Evolutionary conservation across 345 rosid species (phyloP), one percentile per base, ranked within the genome.

Genomic region (Brassica napus): DNA sequence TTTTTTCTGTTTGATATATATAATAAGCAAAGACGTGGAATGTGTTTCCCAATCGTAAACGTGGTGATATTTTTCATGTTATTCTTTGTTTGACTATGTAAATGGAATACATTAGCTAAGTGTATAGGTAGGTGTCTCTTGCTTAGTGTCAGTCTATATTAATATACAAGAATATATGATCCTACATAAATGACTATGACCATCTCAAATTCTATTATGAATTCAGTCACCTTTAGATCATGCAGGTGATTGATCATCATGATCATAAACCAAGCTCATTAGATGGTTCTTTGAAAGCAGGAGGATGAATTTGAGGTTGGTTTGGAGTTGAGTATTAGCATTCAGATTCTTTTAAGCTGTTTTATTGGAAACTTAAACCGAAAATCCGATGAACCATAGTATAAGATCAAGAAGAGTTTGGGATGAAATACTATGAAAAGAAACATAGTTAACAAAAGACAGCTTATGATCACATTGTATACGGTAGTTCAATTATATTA

Each of bases 401-500:
- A 44, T 44, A 44, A 44, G 54, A 44, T 12, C 4, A 12, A 44
- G 54, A 4, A 44, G 52, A 44, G 15, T 44, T 44, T 44, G 4
- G 54, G 1, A 39, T 9, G 47, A 39, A 39, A 39, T 39, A 39
- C 47, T 8, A 39, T 35, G 9, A 12, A 12, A 44, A 44, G 15
- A 12, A 44, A 12, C 15, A 6, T 14, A 49, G 18, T 14, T 14
- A 49, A 14, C 55, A 49, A 49, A 49, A 49, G 18, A 49, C 18
- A 14, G 6, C 18, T 49, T 15, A 52, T 52, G 21, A 52, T 52
- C n/a, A 52, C 18, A 52, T 52, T 52, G 57, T 5, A 52, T 52
- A 52, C 21, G 57, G 18, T 52, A 52, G 57, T 24, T 71, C 47
- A 26, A 8, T 58, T 44, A 72, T 66, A 78, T 66, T 30, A 78